Evolutionary conservation across 768 basidiomycete genomes (phyloP), one percentile per base, ranked within the genome.

Genomic region (Leccinum incarnatum): DNA sequence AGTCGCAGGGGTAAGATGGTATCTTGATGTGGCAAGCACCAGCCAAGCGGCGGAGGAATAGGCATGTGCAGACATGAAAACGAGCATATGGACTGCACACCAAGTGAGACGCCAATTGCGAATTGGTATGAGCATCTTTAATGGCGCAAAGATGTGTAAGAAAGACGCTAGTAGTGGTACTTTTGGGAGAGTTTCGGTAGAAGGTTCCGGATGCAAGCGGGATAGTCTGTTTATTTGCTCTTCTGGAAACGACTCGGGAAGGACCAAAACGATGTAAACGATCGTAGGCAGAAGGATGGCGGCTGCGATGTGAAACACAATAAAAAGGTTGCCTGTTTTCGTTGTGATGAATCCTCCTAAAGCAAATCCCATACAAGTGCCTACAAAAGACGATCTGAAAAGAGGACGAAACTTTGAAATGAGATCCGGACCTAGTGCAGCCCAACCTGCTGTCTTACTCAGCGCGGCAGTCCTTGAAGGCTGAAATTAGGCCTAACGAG

Each of bases 211-310:
- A 5, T 32, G 54, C 42, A 62, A 52, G 11, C 15, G 47, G 3
- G 59, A 64, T 1, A 70, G 54, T 27, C 58, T 60, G 0, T 62
- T 60, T 19, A 67, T 59, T 27, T 67, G 69, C 12, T 64, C 61
- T 42, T 72, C 56, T 1, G 67, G 60, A 12, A 74, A 69, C 8
- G 74, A 67, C 57, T 75, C 74, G 1, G 74, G 73, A 1, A 75
- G 64, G 27, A 72, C 15, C 3, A 53, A 51, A 19, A 55, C 34
- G 1, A 67, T 58, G 37, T 72, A 75, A 11, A 72, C n/a, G 32
- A 72, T 55, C 17, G 30, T 57, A 2, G 34, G 17, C 8, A 47
- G 42, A 46, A 65, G 60, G n/a, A 74, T 48, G 1, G 49, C 55
- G 1, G 52, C 51, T 9, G 65, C 58, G 4, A 64, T 36, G 32